Evolutionary conservation across 495 filamentous ascomycete genomes (phyloP), one percentile per base, ranked within the genome.

Genomic region (Penicillium robsamsonii): DNA sequence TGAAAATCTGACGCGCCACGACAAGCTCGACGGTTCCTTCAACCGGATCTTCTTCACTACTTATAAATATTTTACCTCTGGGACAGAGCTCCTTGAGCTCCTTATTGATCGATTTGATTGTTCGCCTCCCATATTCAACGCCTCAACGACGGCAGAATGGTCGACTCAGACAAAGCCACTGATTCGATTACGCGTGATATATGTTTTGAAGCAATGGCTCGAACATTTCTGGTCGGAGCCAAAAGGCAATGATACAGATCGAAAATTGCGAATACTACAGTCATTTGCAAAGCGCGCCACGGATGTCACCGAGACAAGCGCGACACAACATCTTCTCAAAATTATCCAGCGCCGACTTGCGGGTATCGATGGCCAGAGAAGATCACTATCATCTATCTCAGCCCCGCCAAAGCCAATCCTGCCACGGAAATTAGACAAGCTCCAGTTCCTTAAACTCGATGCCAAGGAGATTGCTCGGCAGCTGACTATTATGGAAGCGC

Each of bases 141-240:
- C 78, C 46, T 56, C 72, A 8, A 86, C 96, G 53, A 84, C 83
- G 54, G 83, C 89, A 24, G 70, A 77, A 42, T 96, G 92, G 92
- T 78, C 84, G 18, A 86, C 91, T 58, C 81, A 83, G 63, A 96
- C 94, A 73, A 90, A 93, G 69, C 90, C 90, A 56, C 80, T 86
- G 5, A 92, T 96, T 53, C 83, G 89, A 27, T 86, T 96, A 72
- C 81, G 92, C 30, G 88, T 96, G 7, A 86, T 97, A 57, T 96
- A 96, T 65, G 92, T 96, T 53, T 73, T 97, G 57, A 96, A 93
- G 74, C 91, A 81, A 66, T 97, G 92, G 92, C 87, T 97, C 59
- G 91, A 96, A 59, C 87, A 82, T 53, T 96, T 90, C 69, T 97
- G 92, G 92, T 90, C 92, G 85, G 92, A 96, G 68, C 84, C 87